These are phyloP conservation scores for Tolypocladium album DNA, from an alignment of 2,329 filamentous ascomycete species.

Conservation along the genomic window DNA sequence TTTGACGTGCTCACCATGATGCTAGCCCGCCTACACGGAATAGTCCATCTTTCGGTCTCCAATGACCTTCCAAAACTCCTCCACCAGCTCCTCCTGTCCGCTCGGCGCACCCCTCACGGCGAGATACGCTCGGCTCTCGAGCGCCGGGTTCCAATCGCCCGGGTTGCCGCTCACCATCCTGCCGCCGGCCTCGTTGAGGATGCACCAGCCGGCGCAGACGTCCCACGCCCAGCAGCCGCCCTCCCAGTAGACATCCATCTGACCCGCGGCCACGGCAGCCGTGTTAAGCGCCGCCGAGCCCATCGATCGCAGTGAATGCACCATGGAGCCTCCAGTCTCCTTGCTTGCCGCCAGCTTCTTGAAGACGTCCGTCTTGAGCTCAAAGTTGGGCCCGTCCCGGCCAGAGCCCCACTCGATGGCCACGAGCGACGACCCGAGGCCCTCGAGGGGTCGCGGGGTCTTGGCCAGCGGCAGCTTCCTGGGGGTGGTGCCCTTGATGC, in stretches of 20 bases:
- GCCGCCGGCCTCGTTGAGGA: conserved; percentile 64
- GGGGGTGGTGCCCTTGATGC: conserved; percentile 27
- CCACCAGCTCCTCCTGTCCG: conserved; percentile 50
- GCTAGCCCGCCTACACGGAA: conserved; percentile 8
- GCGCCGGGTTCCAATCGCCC: conserved; percentile 53
- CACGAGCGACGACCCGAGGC: conserved; percentile 53
- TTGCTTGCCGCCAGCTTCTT: conserved; percentile 44
- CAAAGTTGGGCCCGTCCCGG: conserved; percentile 59
- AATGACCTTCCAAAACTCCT: conserved; percentile 54
- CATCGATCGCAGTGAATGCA: conserved; percentile 59
- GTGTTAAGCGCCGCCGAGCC: conserved; percentile 69
- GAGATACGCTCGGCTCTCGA: conserved; percentile 52
- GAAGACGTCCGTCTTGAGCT: conserved; percentile 58
- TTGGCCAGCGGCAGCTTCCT: conserved; percentile 28
- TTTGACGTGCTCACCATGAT: background rate
- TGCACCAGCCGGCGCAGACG: conserved; percentile 71
- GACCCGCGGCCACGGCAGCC: conserved; percentile 59
- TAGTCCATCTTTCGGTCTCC: conserved; percentile 44
- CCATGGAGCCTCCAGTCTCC: conserved; percentile 61
- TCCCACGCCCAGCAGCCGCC: conserved; percentile 81
- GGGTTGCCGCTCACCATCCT: conserved; percentile 63
- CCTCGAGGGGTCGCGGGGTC: conserved; percentile 43
- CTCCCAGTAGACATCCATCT: conserved; percentile 71
- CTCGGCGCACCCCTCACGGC: conserved; percentile 49
- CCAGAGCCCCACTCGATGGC: conserved; percentile 65